Base-by-base conservation (phyloP, 2,329 filamentous ascomycete genomes). In the Trichoderma brevicompactum region DNA sequence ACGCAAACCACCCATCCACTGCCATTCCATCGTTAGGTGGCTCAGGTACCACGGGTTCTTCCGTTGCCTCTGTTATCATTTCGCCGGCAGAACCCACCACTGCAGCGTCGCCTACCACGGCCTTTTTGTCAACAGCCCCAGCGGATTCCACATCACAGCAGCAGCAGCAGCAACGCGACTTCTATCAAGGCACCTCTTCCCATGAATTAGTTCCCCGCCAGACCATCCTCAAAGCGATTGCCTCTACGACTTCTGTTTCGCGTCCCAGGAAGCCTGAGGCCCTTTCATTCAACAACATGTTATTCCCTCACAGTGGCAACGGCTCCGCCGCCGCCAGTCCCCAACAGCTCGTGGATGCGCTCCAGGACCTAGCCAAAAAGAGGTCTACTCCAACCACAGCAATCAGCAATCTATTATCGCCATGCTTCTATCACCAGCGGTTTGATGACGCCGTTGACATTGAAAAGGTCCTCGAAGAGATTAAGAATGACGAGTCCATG, bases 381-480 rank as follows among this genome's bases (percentile, higher is more conserved):
- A 76, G 74, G 74, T 76, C 73, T 40, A 74, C 74, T 8, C 72
- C 77, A 52, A 70, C 72, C 17, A 70, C 73, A 64, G 70, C 85
- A 15, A 83, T 94, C 70, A 85, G 89, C 10, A 84, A 72, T 10
- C 81, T 98, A 61, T 90, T 94, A 72, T 97, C 94, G 50, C 95
- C 95, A 13, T 99, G 95, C 81, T 99, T 96, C 80, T 98, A 97
- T 80, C 95, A 99, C 79, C 92, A 96, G 79, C 88, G 94, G 68
- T 99, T 99, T 74, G 95, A 97, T 72, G 93, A 97, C 75, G 92
- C 94, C 8, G 92, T 99, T 71, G 92, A 99, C 76, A 92, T 98
- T 66, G 91, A 95, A 71, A 95, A 91, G 78, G 93, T 99, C 6
- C 83, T 99, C 7, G 94, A 98, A 74, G 95, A 99, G 79, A 96